Evolutionary conservation across 2,329 filamentous ascomycete genomes (phyloP).

Genomic region (Alternaria ethzedia): DNA sequence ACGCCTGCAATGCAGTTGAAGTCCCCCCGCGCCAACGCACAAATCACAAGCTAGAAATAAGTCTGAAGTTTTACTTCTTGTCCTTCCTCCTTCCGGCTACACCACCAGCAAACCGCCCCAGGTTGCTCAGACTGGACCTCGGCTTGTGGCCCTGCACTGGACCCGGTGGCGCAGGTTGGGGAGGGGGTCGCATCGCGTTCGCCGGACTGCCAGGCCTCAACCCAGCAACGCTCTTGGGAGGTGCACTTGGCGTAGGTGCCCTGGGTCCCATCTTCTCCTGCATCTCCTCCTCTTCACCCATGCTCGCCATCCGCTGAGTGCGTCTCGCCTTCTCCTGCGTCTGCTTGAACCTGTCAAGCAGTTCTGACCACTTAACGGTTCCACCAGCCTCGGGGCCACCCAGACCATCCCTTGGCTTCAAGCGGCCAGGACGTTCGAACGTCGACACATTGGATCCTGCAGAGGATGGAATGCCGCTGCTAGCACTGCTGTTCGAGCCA

Average conservation of each 20-base stretch:
- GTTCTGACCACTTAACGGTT: slow-evolving; percentile 86
- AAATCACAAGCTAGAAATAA: neutral
- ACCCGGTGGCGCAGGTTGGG: slow-evolving; percentile 20
- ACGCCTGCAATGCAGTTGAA: slow-evolving; percentile 34
- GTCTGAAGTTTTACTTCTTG: slow-evolving; percentile 32
- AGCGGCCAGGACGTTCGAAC: slow-evolving; percentile 64
- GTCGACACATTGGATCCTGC: slow-evolving; percentile 38
- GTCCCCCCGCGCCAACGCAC: slow-evolving; percentile 5
- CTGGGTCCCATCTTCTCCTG: slow-evolving; percentile 37
- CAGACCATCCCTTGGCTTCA: slow-evolving; percentile 67
- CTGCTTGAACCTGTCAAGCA: slow-evolving; percentile 91
- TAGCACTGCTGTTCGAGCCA: slow-evolving; percentile 37
- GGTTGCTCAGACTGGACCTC: slow-evolving; percentile 52
- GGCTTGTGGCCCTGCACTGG: slow-evolving; percentile 40
- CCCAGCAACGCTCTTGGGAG: slow-evolving; percentile 27
- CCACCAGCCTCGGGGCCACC: slow-evolving; percentile 66
- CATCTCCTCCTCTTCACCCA: slow-evolving; percentile 43
- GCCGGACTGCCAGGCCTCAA: slow-evolving; percentile 32
- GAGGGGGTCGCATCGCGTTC: slow-evolving; percentile 28
- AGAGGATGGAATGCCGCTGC: slow-evolving; percentile 26
- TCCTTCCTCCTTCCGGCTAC: slow-evolving; percentile 46
- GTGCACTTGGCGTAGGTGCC: slow-evolving; percentile 33
- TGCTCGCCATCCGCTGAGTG: slow-evolving; percentile 62
- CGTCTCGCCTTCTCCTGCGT: slow-evolving; percentile 87
- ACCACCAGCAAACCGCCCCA: slow-evolving; percentile 54